Evolutionary conservation across 345 rosid species (phyloP), one percentile per base, ranked within the genome.

Genomic region (Eutrema yunnanense): DNA sequence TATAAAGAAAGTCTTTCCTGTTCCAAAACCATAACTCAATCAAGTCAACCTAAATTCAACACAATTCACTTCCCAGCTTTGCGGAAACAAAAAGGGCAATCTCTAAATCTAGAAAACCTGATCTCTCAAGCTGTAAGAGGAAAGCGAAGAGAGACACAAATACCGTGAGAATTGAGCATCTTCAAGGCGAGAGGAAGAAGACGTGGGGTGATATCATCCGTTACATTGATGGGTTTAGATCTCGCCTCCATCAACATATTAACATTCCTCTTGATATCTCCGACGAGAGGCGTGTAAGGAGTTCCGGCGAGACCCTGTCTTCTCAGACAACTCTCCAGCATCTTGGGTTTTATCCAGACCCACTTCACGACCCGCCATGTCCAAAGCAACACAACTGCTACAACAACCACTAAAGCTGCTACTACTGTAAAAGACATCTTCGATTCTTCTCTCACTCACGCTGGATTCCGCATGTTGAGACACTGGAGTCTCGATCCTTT

Each of bases 261-360:
- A 34, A 58, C 55, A 2, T 48, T 73, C 34, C 71, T 80, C 70
- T 71, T 80, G 10, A 70, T 38, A 74, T 86, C 90, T 67, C 88
- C 88, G 41, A 61, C 51, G 13, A 77, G 14, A 46, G 79, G 64
- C 32, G 69, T 61, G 59, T 82, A 84, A 2, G 82, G 74, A 30
- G 81, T 80, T 67, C 85, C 87, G 6, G 42, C 9, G 46, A 88
- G 74, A 30, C 88, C 90, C 38, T 82, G 86, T 47, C 65, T 47
- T 76, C 73, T 82, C 29, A 88, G 67, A 48, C 9, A 49, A 65
- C 53, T 81, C 79, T 84, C 90, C 1, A 86, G 75, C 70, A 40
- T 79, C 82, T 60, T 83, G 0, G 88, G 93, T 71, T 53, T 74
- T 37, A 88, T 65, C 88, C 86, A 84, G 2, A 82, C 72, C 85